These are phyloP conservation scores for Metschnikowia cubensis DNA, from an alignment of 805 yeast genomes.

Conservation along the genomic window DNA sequence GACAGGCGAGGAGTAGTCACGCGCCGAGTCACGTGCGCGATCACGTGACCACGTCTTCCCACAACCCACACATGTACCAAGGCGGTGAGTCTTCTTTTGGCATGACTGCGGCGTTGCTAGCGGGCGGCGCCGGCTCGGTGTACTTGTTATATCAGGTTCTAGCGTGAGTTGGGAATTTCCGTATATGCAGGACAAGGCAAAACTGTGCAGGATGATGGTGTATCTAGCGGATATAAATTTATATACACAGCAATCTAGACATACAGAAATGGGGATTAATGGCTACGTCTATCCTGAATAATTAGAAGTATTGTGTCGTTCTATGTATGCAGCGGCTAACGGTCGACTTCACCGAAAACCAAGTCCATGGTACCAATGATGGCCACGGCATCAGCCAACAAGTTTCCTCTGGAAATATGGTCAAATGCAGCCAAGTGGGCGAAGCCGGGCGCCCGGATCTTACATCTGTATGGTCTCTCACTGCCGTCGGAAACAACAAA, in stretches of 20 bases:
- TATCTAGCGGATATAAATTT: no score
- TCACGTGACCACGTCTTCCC: neutral
- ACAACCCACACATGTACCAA: constrained; percentile 33
- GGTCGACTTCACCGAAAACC: constrained; percentile 92
- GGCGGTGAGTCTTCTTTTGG: constrained; percentile 22
- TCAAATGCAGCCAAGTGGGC: constrained; percentile 88
- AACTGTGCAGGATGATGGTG: no score
- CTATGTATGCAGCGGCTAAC: constrained; percentile 37
- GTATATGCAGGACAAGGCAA: no score
- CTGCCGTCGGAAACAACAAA: constrained; percentile 84
- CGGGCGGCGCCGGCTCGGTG: constrained; percentile 32
- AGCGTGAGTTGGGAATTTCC: neutral
- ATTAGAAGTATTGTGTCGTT: neutral
- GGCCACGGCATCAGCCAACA: constrained; percentile 88
- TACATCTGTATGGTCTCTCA: constrained; percentile 89
- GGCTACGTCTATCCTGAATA: no score
- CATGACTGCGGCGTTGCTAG: constrained; percentile 22
- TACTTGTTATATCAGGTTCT: constrained; percentile 25
- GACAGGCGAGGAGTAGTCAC: constrained; percentile 27
- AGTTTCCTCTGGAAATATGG: constrained; percentile 80
- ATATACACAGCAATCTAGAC: no score
- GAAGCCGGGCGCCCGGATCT: constrained; percentile 92
- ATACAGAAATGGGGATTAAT: no score
- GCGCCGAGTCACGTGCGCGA: neutral
- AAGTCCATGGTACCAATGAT: constrained; percentile 94